phyloP scores from a whole-genome alignment of 2,329 filamentous ascomycete species.

The Helotiales sp. region DNA sequence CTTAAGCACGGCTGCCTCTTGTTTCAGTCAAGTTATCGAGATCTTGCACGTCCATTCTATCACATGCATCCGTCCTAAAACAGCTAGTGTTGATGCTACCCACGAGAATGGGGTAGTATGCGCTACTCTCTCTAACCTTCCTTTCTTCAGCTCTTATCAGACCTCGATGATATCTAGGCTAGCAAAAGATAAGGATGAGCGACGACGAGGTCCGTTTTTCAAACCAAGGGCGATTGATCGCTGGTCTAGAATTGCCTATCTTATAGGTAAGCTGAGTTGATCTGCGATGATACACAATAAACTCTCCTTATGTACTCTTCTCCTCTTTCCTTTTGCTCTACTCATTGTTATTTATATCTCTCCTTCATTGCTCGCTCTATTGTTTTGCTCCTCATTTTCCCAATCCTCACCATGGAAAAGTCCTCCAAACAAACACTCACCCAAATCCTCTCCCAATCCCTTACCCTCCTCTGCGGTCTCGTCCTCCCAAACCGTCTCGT shows the following conservation, averaged over 20 bases:
- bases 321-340: background rate
- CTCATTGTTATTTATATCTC: background rate
- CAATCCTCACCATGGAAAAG: background rate
- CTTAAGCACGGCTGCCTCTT: too few relatives aligned
- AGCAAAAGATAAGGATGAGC: background rate
- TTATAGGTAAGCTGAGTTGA: background rate
- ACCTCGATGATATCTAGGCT: background rate
- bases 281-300: background rate
- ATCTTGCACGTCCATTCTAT: too few relatives aligned
- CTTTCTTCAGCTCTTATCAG: background rate
- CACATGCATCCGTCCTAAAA: too few relatives aligned
- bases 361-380: background rate
- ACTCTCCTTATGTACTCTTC: background rate
- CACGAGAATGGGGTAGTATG: too few relatives aligned
- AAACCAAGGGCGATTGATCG: background rate
- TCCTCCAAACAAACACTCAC: constrained; percentile 8
- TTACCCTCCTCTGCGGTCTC: constrained; percentile 18
- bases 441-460: constrained; percentile 13
- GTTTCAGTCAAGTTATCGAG: too few relatives aligned
- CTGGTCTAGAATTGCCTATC: background rate
- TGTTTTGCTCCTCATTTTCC: too few relatives aligned
- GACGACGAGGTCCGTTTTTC: background rate
- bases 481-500: constrained; percentile 15
- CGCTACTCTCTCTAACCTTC: too few relatives aligned
- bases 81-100: too few relatives aligned